phyloP scores from a whole-genome alignment of 192 early-diverging fungal genomes.

The Backusella morwellensis region DNA sequence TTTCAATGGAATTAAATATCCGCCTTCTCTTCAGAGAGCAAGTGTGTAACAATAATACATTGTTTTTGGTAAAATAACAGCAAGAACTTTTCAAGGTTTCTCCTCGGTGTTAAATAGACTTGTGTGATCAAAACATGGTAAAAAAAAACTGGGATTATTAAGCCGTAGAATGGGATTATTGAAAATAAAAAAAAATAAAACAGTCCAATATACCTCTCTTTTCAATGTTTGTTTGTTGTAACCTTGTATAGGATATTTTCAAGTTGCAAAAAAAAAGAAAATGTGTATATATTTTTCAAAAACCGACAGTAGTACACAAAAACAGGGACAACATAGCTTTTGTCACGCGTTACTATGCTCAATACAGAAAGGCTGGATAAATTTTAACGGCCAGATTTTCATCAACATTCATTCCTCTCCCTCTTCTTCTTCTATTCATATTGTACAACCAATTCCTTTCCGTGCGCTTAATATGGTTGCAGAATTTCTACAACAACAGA shows the following conservation, averaged over 20 bases:
- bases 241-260: background rate
- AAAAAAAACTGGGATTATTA: background rate
- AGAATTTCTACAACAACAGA: conserved; percentile 5
- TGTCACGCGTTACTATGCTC: conserved; percentile 15
- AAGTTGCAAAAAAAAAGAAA: background rate
- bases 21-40: background rate
- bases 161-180: background rate
- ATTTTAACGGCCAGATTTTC: background rate
- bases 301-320: background rate
- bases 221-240: background rate
- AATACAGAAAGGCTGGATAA: conserved; percentile 1
- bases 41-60: background rate
- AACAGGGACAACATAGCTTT: background rate
- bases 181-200: background rate
- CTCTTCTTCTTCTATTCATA: conserved; percentile 5
- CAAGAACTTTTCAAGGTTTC: background rate
- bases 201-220: background rate
- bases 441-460: background rate
- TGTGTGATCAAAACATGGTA: background rate
- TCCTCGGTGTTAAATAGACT: background rate
- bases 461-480: background rate
- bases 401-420: background rate
- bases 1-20: background rate
- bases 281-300: background rate
- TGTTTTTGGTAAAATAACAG: background rate